Conservation (phyloP, 257 asterid genomes). For the Petunia axillaris region DNA sequence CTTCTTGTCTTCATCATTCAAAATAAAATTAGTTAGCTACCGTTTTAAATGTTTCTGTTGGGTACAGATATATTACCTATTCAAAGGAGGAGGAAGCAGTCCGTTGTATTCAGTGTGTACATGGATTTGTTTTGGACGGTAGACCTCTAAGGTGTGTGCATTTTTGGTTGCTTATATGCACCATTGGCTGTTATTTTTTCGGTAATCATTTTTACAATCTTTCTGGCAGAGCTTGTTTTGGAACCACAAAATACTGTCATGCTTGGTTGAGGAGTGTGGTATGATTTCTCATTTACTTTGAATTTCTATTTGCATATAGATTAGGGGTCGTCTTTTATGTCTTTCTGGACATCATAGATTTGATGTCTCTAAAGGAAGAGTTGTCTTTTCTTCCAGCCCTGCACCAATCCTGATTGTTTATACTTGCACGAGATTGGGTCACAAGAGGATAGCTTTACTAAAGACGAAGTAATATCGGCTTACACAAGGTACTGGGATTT, state of each 20-base stretch:
- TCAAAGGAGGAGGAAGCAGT: conserved; percentile 93
- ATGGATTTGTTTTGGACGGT: conserved; percentile 86
- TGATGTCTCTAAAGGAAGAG: conserved; percentile 16
- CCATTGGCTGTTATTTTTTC: conserved; percentile 2
- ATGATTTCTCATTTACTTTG: conserved; percentile 31
- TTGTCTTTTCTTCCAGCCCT: conserved; percentile 61
- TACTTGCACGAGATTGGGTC: conserved; percentile 89
- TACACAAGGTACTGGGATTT: conserved; percentile 68
- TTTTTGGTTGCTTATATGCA: conserved; percentile 1
- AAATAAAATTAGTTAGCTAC: background rate
- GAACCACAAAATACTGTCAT: conserved; percentile 91
- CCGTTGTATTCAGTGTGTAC: conserved; percentile 92
- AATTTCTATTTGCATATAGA: background rate
- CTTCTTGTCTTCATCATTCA: background rate
- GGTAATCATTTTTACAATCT: conserved; percentile 30
- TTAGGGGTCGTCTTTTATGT: conserved; percentile 2
- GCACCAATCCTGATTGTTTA: conserved; percentile 88
- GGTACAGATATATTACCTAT: conserved; percentile 80
- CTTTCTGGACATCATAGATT: background rate
- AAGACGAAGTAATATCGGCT: conserved; percentile 89
- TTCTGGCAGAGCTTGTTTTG: conserved; percentile 86
- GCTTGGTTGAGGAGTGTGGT: conserved; percentile 92
- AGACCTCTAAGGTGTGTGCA: conserved; percentile 67
- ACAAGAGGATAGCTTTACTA: conserved; percentile 87
- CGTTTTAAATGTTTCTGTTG: background rate